Evolutionary conservation across 345 rosid species (phyloP).

Genomic region (Trapa incisa): DNA sequence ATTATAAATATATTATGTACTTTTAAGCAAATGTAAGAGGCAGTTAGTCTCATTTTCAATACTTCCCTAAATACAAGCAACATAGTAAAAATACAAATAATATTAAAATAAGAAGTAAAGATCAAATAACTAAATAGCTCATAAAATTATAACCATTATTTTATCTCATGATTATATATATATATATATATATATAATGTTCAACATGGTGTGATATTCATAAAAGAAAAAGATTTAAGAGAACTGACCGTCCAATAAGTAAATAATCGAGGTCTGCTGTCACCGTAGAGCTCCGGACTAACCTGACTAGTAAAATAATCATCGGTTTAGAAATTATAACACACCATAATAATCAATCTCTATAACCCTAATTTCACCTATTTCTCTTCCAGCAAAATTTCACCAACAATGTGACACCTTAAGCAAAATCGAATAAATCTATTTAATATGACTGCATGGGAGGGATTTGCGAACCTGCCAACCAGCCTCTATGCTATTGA

Average conservation of each 20-base stretch:
- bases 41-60: too few species aligned
- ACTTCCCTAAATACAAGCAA: too few species aligned
- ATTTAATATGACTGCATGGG: not conserved
- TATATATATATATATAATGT: not conserved
- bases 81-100: too few species aligned
- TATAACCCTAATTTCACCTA: not conserved
- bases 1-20: not conserved
- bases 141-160: too few species aligned
- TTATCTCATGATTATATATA: not conserved
- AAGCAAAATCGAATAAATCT: not conserved
- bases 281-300: slow-evolving; percentile 99
- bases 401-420: too few species aligned
- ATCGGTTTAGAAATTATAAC: slow-evolving; percentile 28
- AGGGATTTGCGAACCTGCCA: slow-evolving; percentile 76
- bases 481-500: slow-evolving; percentile 99
- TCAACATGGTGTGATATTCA: too few species aligned
- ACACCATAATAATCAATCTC: not conserved
- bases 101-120: too few species aligned
- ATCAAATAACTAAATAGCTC: too few species aligned
- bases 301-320: slow-evolving; percentile 93
- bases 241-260: slow-evolving; percentile 90
- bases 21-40: too few species aligned
- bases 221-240: not conserved
- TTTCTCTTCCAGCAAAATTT: not conserved
- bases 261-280: slow-evolving; percentile 86